These are phyloP conservation scores for Boletus tomentosulus DNA, from an alignment of 768 basidiomycete genomes.

Conservation along the genomic window DNA sequence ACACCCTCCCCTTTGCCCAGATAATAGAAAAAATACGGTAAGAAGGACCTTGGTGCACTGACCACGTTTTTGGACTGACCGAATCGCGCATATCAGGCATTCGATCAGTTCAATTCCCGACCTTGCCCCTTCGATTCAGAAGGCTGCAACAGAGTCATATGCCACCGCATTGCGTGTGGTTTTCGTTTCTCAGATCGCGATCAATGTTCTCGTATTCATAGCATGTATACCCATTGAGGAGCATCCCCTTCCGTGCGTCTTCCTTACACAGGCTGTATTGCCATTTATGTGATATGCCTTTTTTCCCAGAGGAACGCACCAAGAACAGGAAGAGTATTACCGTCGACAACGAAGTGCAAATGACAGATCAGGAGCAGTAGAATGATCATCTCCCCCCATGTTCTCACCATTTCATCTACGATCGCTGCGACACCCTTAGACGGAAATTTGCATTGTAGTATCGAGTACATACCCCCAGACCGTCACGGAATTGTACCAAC, in stretches of 20 bases:
- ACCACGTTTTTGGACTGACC: conserved; percentile 13
- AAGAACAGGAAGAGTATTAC: conserved; percentile 58
- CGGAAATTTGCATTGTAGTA: conserved; percentile 30
- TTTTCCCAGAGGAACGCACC: conserved; percentile 50
- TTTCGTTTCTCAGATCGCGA: conserved; percentile 73
- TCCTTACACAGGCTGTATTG: conserved; percentile 10
- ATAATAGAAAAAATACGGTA: conserved; percentile 71
- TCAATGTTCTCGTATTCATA: conserved; percentile 64
- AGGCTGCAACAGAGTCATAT: conserved; percentile 73
- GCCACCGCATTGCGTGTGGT: conserved; percentile 74
- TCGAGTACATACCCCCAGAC: conserved; percentile 21
- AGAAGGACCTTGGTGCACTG: conserved; percentile 13
- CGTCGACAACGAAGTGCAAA: conserved; percentile 35
- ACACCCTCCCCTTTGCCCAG: conserved; percentile 37
- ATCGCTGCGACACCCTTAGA: conserved; percentile 18
- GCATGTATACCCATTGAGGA: conserved; percentile 75
- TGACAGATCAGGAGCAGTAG: conserved; percentile 11
- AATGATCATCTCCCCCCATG: conserved; percentile 16
- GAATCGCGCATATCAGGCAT: conserved; percentile 42
- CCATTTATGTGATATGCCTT: conserved; percentile 11
- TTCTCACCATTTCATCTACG: conserved; percentile 1
- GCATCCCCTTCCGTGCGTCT: conserved; percentile 48
- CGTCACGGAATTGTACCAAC: conserved; percentile 20
- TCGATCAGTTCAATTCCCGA: conserved; percentile 68
- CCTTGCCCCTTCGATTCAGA: conserved; percentile 48